Evolutionary conservation across 345 rosid genomes (phyloP).

Genomic region (Hypericum androsaemum): DNA sequence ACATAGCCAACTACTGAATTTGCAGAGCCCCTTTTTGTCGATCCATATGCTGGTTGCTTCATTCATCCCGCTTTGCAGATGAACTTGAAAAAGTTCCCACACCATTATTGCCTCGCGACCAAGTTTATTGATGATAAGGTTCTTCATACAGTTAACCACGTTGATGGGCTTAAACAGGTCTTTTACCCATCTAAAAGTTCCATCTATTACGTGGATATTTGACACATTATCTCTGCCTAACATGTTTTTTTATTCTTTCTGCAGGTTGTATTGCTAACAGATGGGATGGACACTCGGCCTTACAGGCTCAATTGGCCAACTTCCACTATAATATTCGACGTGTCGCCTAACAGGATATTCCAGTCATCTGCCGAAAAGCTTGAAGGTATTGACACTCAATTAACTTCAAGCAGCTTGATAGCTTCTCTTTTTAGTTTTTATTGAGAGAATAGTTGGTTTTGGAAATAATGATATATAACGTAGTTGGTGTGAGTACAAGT

Average conservation of each 20-base stretch:
- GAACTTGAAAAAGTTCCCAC: conserved; percentile 33
- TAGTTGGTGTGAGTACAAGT: too few species aligned
- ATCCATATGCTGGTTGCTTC: conserved; percentile 81
- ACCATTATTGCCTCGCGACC: conserved; percentile 68
- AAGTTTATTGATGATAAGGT: conserved; percentile 78
- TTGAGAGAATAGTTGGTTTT: neutral
- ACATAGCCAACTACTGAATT: conserved; percentile 2
- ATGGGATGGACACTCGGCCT: conserved; percentile 95
- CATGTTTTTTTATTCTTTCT: conserved; percentile 10
- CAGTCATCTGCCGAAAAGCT: conserved; percentile 48
- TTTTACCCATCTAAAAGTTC: neutral
- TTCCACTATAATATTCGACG: conserved; percentile 70
- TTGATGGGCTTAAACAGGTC: conserved; percentile 83
- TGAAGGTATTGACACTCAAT: conserved; percentile 36
- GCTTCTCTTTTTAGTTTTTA: neutral
- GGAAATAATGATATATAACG: neutral
- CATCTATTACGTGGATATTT: conserved; percentile 3
- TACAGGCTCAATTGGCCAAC: conserved; percentile 85
- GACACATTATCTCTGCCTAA: conserved; percentile 4
- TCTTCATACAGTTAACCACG: conserved; percentile 41
- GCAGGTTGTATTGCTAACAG: conserved; percentile 82
- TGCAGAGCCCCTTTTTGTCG: conserved; percentile 77
- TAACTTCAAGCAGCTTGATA: conserved; percentile 4
- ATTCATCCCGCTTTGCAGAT: conserved; percentile 34
- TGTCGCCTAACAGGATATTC: conserved; percentile 58